Base-by-base conservation (phyloP, 2,329 filamentous ascomycete species). In the Hymenoscyphus repandus region DNA sequence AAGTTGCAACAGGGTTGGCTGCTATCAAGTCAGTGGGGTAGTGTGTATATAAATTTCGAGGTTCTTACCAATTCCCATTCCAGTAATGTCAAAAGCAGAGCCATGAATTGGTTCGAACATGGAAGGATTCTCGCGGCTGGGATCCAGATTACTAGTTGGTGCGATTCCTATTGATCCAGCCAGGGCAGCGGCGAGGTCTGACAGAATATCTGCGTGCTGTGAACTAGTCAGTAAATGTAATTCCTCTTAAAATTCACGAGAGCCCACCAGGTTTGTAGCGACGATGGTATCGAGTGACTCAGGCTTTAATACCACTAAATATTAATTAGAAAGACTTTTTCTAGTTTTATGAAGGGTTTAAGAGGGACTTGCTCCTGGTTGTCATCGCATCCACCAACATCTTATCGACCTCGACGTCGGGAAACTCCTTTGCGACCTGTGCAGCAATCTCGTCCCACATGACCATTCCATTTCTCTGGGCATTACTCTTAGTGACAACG, bases 81-180 rank as follows among this genome's bases (percentile, higher is more conserved):
- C 77, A 0, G 75, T 75, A 45, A 81, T 80, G 53, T 82, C 78
- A 53, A 80, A 80, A 1, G 78, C 78, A 4, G 74, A 77, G 1
- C 78, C 78, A 58, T 81, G 78, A 47, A 82, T 80, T 0, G 79
- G 79, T 68, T 82, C 79, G 54, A 82, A 83, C 76, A 82, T 80
- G 48, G 72, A 76, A 57, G 79, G 58, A 66, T 79, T 63, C 65
- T 77, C 22, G 63, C 77, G 64, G 0, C 68, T 71, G 1, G 84
- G 83, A 57, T 88, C 83, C 1, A 88, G 71, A 58, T 86, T 87
- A 44, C 75, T 80, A 0, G 83, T 86, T 2, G 85, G 83, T 3
- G 85, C 85, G 51, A 89, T 87, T 7, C 85, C 84, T 53, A 88
- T 88, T 2, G 78, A 83, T 0, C 85, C 85, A 2, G 84, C 84